Percentiles rank a stretch among this genome's conserved stretches.
Conservation (phyloP, 2,329 filamentous ascomycete species). For the Aspergillus pseudoterreus region DNA sequence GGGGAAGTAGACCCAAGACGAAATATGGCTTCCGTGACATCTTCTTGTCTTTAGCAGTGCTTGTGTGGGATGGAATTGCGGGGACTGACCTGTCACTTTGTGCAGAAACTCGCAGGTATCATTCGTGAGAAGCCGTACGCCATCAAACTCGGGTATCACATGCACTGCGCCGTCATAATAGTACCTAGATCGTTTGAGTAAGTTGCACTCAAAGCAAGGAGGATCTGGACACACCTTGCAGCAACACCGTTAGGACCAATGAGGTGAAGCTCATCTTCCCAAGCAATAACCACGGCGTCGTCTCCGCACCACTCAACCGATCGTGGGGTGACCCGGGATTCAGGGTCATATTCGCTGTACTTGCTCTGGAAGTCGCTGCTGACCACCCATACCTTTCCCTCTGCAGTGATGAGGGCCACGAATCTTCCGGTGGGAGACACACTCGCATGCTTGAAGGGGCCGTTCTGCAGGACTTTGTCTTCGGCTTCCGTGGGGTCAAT, state of each 20-base stretch:
- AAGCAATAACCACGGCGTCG: slow-evolving; percentile 86
- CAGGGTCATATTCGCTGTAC: slow-evolving; percentile 86
- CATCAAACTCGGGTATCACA: slow-evolving; percentile 80
- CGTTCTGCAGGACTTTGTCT: slow-evolving; percentile 84
- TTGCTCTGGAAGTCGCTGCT: slow-evolving; percentile 93
- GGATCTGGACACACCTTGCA: slow-evolving; percentile 47
- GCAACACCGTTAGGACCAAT: slow-evolving; percentile 79
- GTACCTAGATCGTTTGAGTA: slow-evolving; percentile 52
- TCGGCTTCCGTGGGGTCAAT: slow-evolving; percentile 87
- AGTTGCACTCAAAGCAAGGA: background rate
- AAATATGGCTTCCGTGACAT: slow-evolving; percentile 84
- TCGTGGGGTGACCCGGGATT: slow-evolving; percentile 77
- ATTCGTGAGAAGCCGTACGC: slow-evolving; percentile 85
- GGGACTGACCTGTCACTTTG: slow-evolving; percentile 64
- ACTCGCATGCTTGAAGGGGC: slow-evolving; percentile 84
- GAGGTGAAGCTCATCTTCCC: slow-evolving; percentile 96
- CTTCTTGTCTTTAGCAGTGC: slow-evolving; percentile 29
- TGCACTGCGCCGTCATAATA: slow-evolving; percentile 92
- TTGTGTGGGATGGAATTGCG: background rate
- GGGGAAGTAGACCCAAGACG: slow-evolving; percentile 82
- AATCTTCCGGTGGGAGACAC: slow-evolving; percentile 89
- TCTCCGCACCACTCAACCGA: slow-evolving; percentile 96
- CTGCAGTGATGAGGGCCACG: slow-evolving; percentile 79
- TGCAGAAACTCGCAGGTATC: slow-evolving; percentile 98
- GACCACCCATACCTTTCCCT: slow-evolving; percentile 86